Evolutionary conservation across 257 asterid species (phyloP).

Genomic region (Plantago major): DNA sequence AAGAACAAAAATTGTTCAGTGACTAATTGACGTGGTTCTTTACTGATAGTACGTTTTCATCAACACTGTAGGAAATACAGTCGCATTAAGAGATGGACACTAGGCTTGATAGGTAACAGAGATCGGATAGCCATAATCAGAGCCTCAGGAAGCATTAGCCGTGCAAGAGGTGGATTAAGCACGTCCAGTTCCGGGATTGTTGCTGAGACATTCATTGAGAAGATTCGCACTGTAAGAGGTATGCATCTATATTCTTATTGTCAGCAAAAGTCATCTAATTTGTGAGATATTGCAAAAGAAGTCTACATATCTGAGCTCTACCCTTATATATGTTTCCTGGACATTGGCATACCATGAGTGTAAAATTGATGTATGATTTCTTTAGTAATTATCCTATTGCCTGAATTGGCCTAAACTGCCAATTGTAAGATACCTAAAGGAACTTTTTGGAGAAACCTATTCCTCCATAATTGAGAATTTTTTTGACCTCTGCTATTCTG

Average conservation of each 20-base stretch:
- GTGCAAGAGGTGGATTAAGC: conserved; percentile 59
- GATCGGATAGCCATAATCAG: conserved; percentile 84
- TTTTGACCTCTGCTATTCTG: background rate
- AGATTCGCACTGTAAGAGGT: conserved; percentile 83
- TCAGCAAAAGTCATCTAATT: conserved; percentile 9
- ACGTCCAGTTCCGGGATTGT: conserved; percentile 72
- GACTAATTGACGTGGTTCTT: conserved; percentile 11
- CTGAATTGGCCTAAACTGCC: too few species aligned
- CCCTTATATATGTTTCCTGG: background rate
- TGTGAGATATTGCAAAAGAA: background rate
- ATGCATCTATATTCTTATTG: conserved; percentile 16
- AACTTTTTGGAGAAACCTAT: background rate
- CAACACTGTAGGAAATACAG: conserved; percentile 59
- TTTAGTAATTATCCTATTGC: too few species aligned
- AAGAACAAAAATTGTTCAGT: background rate
- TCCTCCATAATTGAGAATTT: background rate
- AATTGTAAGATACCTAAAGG: background rate
- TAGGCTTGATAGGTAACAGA: conserved; percentile 69
- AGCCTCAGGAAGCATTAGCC: conserved; percentile 97
- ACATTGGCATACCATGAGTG: too few species aligned
- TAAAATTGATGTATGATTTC: too few species aligned
- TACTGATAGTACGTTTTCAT: conserved; percentile 1
- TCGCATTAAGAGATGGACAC: conserved; percentile 78
- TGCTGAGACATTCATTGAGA: conserved; percentile 84
- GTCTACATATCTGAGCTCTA: conserved; percentile 17